Evolutionary conservation across 2,329 filamentous ascomycete genomes (phyloP).

Genomic region (Cryphonectria carpinicola): DNA sequence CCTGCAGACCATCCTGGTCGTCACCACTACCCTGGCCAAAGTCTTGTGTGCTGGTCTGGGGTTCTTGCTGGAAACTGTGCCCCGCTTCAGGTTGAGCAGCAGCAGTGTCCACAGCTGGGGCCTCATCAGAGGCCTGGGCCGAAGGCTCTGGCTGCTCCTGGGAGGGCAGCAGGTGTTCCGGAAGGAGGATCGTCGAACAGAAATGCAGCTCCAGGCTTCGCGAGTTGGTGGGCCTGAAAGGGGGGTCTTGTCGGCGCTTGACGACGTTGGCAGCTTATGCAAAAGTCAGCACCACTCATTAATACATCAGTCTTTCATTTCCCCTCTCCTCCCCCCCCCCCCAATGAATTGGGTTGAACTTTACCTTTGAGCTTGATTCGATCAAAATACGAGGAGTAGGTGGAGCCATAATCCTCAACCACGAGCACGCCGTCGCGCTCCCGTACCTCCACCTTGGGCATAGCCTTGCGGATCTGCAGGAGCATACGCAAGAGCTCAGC

Average conservation of each 20-base stretch:
- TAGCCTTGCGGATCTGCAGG: constrained; percentile 61
- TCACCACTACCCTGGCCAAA: neutral
- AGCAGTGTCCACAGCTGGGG: neutral
- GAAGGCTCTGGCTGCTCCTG: constrained; percentile 7
- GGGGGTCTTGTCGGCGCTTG: constrained; percentile 53
- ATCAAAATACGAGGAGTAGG: constrained; percentile 57
- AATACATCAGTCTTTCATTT: neutral
- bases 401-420: constrained; percentile 51
- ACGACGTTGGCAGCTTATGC: constrained; percentile 44
- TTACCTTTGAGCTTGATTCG: constrained; percentile 61
- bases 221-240: constrained; percentile 55
- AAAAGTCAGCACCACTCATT: constrained; percentile 24
- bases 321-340: too few species aligned
- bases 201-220: constrained; percentile 51
- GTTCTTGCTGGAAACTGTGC: neutral
- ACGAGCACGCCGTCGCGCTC: constrained; percentile 53
- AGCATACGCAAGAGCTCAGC: constrained; percentile 65
- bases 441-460: constrained; percentile 55
- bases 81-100: neutral
- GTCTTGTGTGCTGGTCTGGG: neutral
- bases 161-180: constrained; percentile 21
- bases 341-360: constrained; percentile 34
- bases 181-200: constrained; percentile 47
- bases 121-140: neutral
- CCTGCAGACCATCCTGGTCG: neutral